Base-by-base conservation (phyloP, 345 rosid genomes). In the Corchorus olitorius region DNA sequence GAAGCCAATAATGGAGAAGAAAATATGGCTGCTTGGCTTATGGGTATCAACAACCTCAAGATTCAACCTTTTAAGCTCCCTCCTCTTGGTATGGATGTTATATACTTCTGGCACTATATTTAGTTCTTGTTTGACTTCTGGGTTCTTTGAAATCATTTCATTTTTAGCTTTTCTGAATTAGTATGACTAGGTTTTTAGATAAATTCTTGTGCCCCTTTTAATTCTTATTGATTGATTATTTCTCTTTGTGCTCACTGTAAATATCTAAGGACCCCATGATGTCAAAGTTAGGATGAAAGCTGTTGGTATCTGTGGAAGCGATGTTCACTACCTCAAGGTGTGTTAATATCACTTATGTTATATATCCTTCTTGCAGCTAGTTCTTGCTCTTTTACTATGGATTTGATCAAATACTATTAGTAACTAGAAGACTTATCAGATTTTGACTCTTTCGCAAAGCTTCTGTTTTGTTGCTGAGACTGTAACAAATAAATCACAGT, bases 241-340 rank as follows among this genome's bases (percentile, higher is more conserved):
- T 33, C 10, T 53, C 0, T 67, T 45, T 43, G 54, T 22, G 55
- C 48, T 70, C 43, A 55, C 7, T 76, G 49, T 50, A 43, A 37
- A 54, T 53, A 8, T 13, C 48, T 17, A 60, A 93, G 97, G 95
- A 79, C 91, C 95, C 60, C 87, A 82, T 84, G 95, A 92, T 89
- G 99, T 88, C 49, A 89, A 88, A 76, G 89, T 96, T 70, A 76
- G 83, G 77, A 91, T 93, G 89, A 96, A 92, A 75, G 98, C 97
- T 70, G 97, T 96, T 78, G 98, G 95, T 35, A 89, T 93, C 6
- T 90, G 97, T 60, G 93, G 97, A 76, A 96, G 99, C 82, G 97
- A 96, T 88, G 99, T 96, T 87, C 98, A 91, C 65, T 89, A 79
- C 75, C 97, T 92, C 77, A 96, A 92, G 97, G 97, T 91, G 77